Evolutionary conservation across 2,329 filamentous ascomycete genomes (phyloP).

Genomic region (Cytospora paraplurivora): DNA sequence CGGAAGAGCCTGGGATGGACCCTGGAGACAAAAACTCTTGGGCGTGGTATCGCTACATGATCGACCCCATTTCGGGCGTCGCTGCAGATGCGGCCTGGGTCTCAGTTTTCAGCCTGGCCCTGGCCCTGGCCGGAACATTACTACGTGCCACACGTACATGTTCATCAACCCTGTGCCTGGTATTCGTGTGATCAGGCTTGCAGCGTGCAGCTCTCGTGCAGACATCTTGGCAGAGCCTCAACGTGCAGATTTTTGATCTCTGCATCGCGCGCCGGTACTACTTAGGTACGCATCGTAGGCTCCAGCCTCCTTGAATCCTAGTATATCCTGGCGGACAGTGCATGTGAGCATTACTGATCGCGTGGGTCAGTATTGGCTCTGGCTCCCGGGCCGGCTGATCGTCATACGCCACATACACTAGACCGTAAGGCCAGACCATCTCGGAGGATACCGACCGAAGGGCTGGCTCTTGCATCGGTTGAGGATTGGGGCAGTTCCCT

Average conservation of each 20-base stretch:
- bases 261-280: background rate
- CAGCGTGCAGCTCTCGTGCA: background rate
- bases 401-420: background rate
- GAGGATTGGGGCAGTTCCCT: background rate
- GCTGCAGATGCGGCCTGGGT: conserved; percentile 1
- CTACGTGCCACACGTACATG: background rate
- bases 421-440: background rate
- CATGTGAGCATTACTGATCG: background rate
- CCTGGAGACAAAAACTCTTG: background rate
- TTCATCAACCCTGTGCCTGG: background rate
- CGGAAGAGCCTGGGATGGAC: background rate
- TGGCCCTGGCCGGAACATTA: background rate
- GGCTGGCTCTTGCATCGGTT: background rate
- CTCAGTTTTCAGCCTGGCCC: background rate
- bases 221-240: background rate
- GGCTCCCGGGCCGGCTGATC: background rate
- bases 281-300: background rate
- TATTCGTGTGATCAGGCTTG: background rate
- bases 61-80: background rate
- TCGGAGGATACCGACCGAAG: background rate
- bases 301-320: background rate
- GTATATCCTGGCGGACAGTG: background rate
- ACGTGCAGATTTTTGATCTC: background rate
- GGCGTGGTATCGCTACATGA: background rate
- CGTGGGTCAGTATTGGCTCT: background rate